Percentiles rank a stretch among this genome's conserved stretches.
phyloP scores from a whole-genome alignment of 768 basidiomycete genomes.

The Podaxis sp. region DNA sequence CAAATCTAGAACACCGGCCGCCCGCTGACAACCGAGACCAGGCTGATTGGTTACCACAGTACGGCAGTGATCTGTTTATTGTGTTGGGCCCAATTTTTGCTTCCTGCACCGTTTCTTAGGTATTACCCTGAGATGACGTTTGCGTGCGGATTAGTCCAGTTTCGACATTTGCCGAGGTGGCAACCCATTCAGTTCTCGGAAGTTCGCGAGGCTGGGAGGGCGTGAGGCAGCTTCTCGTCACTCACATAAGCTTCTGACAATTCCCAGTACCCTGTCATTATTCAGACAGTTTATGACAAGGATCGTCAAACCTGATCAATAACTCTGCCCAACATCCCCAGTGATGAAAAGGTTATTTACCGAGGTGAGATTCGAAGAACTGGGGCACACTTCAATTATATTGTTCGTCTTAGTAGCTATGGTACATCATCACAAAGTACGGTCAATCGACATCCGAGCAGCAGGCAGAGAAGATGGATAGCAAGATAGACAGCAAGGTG shows the following conservation, averaged over 20 bases:
- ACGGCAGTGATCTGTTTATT: background rate
- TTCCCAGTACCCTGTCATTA: constrained; percentile 6
- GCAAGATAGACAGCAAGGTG: background rate
- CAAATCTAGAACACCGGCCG: background rate
- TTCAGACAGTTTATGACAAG: background rate
- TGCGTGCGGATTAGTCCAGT: constrained; percentile 1
- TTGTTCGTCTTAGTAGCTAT: too few species aligned
- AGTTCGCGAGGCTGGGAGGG: background rate
- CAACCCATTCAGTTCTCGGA: constrained; percentile 1
- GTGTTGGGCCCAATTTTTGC: background rate
- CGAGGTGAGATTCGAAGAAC: background rate
- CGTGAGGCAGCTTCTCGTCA: constrained; percentile 6
- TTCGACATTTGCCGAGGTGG: background rate
- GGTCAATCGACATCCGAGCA: background rate
- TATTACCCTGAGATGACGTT: constrained; percentile 2
- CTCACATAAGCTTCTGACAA: background rate
- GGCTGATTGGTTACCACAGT: constrained; percentile 9
- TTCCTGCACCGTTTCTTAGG: background rate
- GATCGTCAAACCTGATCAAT: background rate
- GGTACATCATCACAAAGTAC: background rate
- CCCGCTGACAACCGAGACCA: constrained; percentile 4
- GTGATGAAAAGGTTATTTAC: background rate
- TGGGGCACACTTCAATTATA: background rate
- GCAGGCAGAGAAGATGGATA: background rate
- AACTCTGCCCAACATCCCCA: background rate